Percentiles rank a stretch among this genome's conserved stretches.
These are phyloP conservation scores for Sporothrix pallida DNA, from an alignment of 2,329 filamentous ascomycete genomes.

Conservation along the genomic window DNA sequence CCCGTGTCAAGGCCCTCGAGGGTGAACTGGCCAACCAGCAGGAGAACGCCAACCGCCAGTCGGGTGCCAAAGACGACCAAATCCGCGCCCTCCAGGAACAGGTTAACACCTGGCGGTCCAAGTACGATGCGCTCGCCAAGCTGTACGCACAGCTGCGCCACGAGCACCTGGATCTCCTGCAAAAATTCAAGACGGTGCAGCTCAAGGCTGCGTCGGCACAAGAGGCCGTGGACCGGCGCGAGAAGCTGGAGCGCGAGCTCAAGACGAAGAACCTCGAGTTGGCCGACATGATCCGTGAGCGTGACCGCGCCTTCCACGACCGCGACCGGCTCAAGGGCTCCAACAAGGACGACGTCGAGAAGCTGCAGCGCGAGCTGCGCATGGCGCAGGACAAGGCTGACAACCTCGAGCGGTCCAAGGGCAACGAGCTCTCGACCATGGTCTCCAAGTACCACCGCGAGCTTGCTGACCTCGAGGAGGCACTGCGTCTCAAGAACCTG, in stretches of 20 bases:
- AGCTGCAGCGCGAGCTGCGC: slow-evolving; percentile 89
- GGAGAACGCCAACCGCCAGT: slow-evolving; percentile 82
- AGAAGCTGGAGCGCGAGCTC: slow-evolving; percentile 95
- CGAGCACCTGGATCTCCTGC: slow-evolving; percentile 91
- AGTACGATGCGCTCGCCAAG: slow-evolving; percentile 96
- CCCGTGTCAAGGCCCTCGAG: slow-evolving; percentile 90
- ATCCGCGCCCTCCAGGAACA: slow-evolving; percentile 92
- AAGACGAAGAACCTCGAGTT: slow-evolving; percentile 99
- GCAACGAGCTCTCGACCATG: slow-evolving; percentile 92
- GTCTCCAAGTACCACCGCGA: slow-evolving; percentile 95
- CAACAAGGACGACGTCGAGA: slow-evolving; percentile 92
- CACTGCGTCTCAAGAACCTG: slow-evolving; percentile 83
- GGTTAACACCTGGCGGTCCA: slow-evolving; percentile 95
- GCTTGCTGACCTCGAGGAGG: slow-evolving; percentile 95
- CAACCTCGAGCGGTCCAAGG: slow-evolving; percentile 89
- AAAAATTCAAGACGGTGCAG: slow-evolving; percentile 96
- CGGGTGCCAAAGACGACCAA: slow-evolving; percentile 90
- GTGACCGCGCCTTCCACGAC: slow-evolving; percentile 91
- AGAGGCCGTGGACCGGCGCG: slow-evolving; percentile 91
- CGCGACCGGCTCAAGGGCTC: slow-evolving; percentile 85
- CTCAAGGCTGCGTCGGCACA: slow-evolving; percentile 96
- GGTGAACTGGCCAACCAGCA: slow-evolving; percentile 83
- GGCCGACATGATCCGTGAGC: slow-evolving; percentile 97
- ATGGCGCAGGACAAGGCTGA: slow-evolving; percentile 91
- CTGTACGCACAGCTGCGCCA: slow-evolving; percentile 94